Percentiles rank a stretch among this genome's conserved stretches.
Conservation (phyloP, 2,329 filamentous ascomycete species). For the Botryotinia globosa region DNA sequence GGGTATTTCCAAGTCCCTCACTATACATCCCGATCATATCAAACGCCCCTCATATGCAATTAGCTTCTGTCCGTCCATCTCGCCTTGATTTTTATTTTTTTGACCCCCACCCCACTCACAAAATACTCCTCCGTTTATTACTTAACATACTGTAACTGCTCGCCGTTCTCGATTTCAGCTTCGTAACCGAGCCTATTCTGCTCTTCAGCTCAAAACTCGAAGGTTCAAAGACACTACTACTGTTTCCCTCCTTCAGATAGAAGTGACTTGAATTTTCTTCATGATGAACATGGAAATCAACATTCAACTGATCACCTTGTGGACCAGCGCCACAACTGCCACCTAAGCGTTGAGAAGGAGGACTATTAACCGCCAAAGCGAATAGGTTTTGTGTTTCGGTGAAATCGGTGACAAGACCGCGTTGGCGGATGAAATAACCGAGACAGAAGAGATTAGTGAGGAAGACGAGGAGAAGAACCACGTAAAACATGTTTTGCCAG, state of each 20-base stretch:
- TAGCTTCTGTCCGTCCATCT: background rate
- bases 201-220: conserved; percentile 15
- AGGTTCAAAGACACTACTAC: background rate
- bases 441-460: conserved; percentile 65
- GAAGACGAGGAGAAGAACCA: conserved; percentile 64
- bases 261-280: conserved; percentile 51
- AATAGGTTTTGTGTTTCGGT: conserved; percentile 77
- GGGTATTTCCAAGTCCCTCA: background rate
- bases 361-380: conserved; percentile 65
- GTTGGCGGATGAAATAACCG: conserved; percentile 54
- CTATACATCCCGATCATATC: background rate
- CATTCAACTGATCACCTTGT: conserved; percentile 34
- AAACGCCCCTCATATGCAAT: background rate
- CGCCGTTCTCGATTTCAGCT: conserved; percentile 11
- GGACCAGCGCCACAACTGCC: conserved; percentile 58
- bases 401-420: conserved; percentile 70
- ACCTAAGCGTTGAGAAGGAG: conserved; percentile 49
- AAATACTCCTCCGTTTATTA: conserved; percentile 24
- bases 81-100: too few species aligned
- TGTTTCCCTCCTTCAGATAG: conserved; percentile 46
- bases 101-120: background rate
- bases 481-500: conserved; percentile 67
- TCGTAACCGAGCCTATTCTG: conserved; percentile 22
- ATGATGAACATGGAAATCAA: conserved; percentile 45
- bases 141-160: conserved; percentile 31